Conservation (phyloP, 1,139 yeast species). For the Hemisphaericaspora xylofermentans region DNA sequence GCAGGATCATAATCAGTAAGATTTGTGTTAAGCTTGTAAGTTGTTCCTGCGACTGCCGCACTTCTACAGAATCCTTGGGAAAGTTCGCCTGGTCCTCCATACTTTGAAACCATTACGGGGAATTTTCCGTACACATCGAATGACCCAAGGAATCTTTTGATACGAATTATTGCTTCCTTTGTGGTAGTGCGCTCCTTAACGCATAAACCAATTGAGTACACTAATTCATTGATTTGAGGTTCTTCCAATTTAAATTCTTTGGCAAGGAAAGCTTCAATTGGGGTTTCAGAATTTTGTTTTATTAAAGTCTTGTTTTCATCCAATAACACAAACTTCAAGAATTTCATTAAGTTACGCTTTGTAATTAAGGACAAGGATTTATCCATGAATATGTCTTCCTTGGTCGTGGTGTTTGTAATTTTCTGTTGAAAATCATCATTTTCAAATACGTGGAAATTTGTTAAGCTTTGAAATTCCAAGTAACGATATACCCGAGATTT, state of each 20-base stretch:
- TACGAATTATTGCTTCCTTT: conserved; percentile 73
- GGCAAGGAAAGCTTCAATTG: conserved; percentile 58
- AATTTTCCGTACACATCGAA: conserved; percentile 91
- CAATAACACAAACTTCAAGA: conserved; percentile 77
- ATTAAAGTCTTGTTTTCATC: conserved; percentile 57
- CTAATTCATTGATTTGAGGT: conserved; percentile 78
- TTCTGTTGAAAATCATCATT: conserved; percentile 81
- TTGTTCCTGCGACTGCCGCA: conserved; percentile 98
- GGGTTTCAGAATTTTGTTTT: conserved; percentile 45
- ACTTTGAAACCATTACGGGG: conserved; percentile 89
- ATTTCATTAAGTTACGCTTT: conserved; percentile 87
- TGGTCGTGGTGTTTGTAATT: conserved; percentile 63
- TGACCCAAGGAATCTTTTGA: conserved; percentile 80
- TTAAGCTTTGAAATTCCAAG: conserved; percentile 86
- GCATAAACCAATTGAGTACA: conserved; percentile 82
- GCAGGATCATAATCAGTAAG: conserved; percentile 63
- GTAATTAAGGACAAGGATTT: conserved; percentile 73
- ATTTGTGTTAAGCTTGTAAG: conserved; percentile 76
- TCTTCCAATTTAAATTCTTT: conserved; percentile 67
- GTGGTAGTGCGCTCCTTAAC: conserved; percentile 59
- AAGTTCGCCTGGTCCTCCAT: conserved; percentile 94
- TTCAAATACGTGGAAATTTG: conserved; percentile 88
- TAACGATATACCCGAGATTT: conserved; percentile 87
- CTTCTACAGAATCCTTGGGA: conserved; percentile 97
- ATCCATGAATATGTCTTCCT: conserved; percentile 92